These are phyloP conservation scores for Scheffersomyces stipitis DNA, from an alignment of 805 yeast species.

Conservation along the genomic window DNA sequence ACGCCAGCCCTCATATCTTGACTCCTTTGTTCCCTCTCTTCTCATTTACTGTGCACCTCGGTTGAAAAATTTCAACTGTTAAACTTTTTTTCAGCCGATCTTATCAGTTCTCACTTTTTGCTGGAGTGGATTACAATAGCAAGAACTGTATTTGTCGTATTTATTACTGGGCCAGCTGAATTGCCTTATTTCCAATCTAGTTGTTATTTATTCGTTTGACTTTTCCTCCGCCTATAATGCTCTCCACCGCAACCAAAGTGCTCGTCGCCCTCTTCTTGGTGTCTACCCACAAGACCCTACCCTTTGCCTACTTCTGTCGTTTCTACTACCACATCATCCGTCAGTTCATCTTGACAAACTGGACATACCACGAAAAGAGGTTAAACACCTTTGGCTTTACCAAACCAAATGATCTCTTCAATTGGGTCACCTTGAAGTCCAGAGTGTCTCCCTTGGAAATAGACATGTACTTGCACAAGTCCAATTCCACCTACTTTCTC, in stretches of 20 bases:
- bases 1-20: too few species aligned
- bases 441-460: conserved; percentile 76
- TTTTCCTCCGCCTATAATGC: too few species aligned
- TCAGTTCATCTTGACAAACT: conserved; percentile 39
- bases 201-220: too few species aligned
- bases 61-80: too few species aligned
- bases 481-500: conserved; percentile 78
- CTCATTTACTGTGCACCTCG: too few species aligned
- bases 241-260: neutral
- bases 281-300: conserved; percentile 61
- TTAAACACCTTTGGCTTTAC: conserved; percentile 35
- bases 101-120: too few species aligned
- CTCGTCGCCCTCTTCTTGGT: conserved; percentile 21
- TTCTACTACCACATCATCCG: conserved; percentile 52
- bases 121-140: too few species aligned
- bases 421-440: conserved; percentile 43
- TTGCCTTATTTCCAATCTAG: too few species aligned
- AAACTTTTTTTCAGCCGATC: too few species aligned
- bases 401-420: conserved; percentile 36
- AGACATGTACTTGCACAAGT: conserved; percentile 85
- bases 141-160: too few species aligned
- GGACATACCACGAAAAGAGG: conserved; percentile 15
- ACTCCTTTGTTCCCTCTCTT: too few species aligned
- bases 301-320: conserved; percentile 63
- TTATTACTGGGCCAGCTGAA: too few species aligned